Evolutionary conservation across 805 yeast genomes (phyloP).

Genomic region (Brettanomyces bruxellensis): DNA sequence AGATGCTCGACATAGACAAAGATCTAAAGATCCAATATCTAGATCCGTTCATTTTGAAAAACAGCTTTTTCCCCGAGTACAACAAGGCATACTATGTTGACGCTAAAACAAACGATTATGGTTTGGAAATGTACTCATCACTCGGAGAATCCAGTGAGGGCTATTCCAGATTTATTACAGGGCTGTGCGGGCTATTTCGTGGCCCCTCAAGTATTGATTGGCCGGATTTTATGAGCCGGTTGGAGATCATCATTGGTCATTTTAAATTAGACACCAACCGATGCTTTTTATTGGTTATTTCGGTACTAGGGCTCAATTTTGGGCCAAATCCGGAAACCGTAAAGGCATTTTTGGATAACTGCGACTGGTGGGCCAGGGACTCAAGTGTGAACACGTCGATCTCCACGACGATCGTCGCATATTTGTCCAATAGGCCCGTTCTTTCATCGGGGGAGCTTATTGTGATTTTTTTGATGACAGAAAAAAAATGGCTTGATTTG

Average conservation of each 20-base stretch:
- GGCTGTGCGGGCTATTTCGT: slow-evolving; percentile 33
- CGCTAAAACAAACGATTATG: slow-evolving; percentile 21
- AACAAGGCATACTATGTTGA: slow-evolving; percentile 21
- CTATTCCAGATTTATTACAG: slow-evolving; percentile 51
- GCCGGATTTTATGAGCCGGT: slow-evolving; percentile 29
- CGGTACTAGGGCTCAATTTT: slow-evolving; percentile 38
- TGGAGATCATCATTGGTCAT: slow-evolving; percentile 60
- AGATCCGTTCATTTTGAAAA: slow-evolving; percentile 17
- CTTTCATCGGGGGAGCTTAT: background rate
- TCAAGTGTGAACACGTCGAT: slow-evolving; percentile 5
- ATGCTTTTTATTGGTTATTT: slow-evolving; percentile 54
- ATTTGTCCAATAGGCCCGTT: background rate
- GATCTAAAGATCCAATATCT: slow-evolving; percentile 21
- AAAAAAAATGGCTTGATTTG: slow-evolving; percentile 57
- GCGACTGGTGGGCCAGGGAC: slow-evolving; percentile 51
- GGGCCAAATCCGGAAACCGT: slow-evolving; percentile 37
- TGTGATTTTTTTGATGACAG: slow-evolving; percentile 45
- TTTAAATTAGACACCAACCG: slow-evolving; percentile 67
- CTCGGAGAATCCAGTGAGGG: slow-evolving; percentile 75
- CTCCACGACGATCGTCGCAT: background rate
- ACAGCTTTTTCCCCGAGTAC: slow-evolving; percentile 22
- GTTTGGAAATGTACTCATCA: slow-evolving; percentile 40
- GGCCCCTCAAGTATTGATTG: slow-evolving; percentile 15
- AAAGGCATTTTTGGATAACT: slow-evolving; percentile 37
- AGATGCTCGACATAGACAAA: slow-evolving; percentile 17